Percentiles rank a stretch among this genome's conserved stretches.
Evolutionary conservation across 257 asterid genomes (phyloP).

Genomic region (Salvia hispanica): DNA sequence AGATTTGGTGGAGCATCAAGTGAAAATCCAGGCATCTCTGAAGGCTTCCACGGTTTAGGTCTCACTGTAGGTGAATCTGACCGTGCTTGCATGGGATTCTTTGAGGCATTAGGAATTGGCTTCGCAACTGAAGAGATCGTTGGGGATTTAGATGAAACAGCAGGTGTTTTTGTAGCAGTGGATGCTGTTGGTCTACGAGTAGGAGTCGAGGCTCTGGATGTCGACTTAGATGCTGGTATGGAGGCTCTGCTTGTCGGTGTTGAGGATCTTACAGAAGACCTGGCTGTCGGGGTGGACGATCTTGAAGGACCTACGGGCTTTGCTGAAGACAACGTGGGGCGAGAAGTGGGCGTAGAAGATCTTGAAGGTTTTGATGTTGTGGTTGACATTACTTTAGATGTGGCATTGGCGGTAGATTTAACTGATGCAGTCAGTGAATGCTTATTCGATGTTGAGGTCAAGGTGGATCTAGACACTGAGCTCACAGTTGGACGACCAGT

Average conservation of each 20-base stretch:
- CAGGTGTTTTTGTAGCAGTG: slow-evolving; percentile 40
- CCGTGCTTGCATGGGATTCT: slow-evolving; percentile 58
- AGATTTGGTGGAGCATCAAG: slow-evolving; percentile 92
- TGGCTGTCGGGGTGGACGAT: slow-evolving; percentile 88
- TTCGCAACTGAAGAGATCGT: slow-evolving; percentile 49
- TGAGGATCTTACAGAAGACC: slow-evolving; percentile 75
- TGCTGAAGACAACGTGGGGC: slow-evolving; percentile 51
- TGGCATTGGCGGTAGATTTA: slow-evolving; percentile 46
- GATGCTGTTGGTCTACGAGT: slow-evolving; percentile 66
- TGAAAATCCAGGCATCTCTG: slow-evolving; percentile 97
- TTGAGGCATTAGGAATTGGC: slow-evolving; percentile 44
- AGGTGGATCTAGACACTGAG: slow-evolving; percentile 49
- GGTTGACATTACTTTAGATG: slow-evolving; percentile 48
- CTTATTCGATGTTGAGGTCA: slow-evolving; percentile 44
- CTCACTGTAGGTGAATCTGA: slow-evolving; percentile 80
- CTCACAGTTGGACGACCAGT: slow-evolving; percentile 77
- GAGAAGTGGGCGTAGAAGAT: slow-evolving; percentile 77
- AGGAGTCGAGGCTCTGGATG: slow-evolving; percentile 84
- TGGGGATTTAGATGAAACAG: slow-evolving; percentile 48
- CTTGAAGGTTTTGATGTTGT: slow-evolving; percentile 66
- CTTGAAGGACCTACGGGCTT: slow-evolving; percentile 71
- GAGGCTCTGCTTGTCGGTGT: slow-evolving; percentile 68
- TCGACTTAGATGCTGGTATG: slow-evolving; percentile 61
- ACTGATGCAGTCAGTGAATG: slow-evolving; percentile 38
- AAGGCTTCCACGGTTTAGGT: slow-evolving; percentile 91